A percentile compares a stretch with the other conserved stretches of the same genome.
These are phyloP conservation scores for Mycena galopus DNA, from an alignment of 768 basidiomycete species.

Conservation along the genomic window DNA sequence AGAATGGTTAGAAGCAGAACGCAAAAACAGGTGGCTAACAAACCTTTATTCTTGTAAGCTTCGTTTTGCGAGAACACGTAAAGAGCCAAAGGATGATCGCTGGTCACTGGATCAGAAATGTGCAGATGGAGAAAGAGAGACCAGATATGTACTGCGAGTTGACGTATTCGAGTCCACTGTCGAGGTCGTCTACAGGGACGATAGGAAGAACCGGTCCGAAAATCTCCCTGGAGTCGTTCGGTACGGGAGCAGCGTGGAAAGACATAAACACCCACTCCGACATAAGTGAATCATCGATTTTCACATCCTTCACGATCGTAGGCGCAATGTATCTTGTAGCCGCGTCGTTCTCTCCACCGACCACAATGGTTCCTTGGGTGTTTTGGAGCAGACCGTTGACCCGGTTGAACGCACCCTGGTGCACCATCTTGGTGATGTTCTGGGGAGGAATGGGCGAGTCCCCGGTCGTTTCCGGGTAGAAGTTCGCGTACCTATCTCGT, in stretches of 20 bases:
- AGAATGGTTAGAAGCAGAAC: not conserved
- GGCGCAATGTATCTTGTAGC: slow-evolving; percentile 58
- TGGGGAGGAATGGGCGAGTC: slow-evolving; percentile 63
- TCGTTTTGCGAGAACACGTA: slow-evolving; percentile 22
- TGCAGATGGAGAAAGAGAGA: not conserved
- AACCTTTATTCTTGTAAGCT: slow-evolving; percentile 73
- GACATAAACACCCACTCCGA: not conserved
- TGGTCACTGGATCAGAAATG: no score
- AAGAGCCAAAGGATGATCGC: no score
- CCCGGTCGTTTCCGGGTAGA: slow-evolving; percentile 63
- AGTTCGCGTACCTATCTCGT: slow-evolving; percentile 59
- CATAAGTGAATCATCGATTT: not conserved
- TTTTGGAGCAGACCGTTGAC: slow-evolving; percentile 72
- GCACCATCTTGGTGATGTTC: slow-evolving; percentile 70
- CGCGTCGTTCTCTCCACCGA: slow-evolving; percentile 74
- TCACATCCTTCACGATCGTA: not conserved
- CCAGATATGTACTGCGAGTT: not conserved
- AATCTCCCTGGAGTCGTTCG: not conserved
- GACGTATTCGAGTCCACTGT: not conserved
- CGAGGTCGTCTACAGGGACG: not conserved
- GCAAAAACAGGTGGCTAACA: slow-evolving; percentile 7
- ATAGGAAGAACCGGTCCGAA: not conserved
- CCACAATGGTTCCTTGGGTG: slow-evolving; percentile 74
- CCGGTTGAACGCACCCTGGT: slow-evolving; percentile 66
- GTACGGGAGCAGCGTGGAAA: not conserved